A percentile compares a stretch with the other conserved stretches of the same genome.
phyloP scores from a whole-genome alignment of 352 stramenopile species.

The Saprolegnia diclina region DNA sequence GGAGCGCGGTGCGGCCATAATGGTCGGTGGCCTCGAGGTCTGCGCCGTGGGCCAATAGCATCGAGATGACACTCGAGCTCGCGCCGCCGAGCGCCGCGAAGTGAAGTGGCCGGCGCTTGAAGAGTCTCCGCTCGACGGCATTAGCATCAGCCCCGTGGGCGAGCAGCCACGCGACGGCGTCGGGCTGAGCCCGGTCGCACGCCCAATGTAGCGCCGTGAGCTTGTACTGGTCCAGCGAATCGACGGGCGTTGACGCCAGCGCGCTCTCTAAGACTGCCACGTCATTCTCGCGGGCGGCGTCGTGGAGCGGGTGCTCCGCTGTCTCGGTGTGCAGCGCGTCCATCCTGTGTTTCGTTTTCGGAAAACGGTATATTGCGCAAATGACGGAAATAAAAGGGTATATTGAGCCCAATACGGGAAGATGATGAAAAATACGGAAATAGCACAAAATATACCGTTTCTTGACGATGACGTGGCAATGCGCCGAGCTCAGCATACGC shows the following conservation, averaged over 20 bases:
- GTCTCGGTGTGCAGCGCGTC: constrained; percentile 59
- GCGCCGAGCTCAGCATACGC: too few relatives aligned
- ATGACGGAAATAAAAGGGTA: too few relatives aligned
- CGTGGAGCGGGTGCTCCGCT: constrained; percentile 54
- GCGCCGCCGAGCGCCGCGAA: constrained; percentile 50
- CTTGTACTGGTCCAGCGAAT: constrained; percentile 41
- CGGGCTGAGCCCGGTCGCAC: constrained; percentile 45
- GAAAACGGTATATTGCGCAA: too few relatives aligned
- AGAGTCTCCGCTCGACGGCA: constrained; percentile 55
- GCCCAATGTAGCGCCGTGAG: constrained; percentile 71
- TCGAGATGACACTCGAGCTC: constrained; percentile 29
- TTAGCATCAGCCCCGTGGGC: constrained; percentile 40
- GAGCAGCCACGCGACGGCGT: constrained; percentile 35
- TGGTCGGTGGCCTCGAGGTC: constrained; percentile 47
- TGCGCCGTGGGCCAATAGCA: constrained; percentile 40
- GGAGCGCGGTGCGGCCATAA: constrained; percentile 46
- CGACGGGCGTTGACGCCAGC: constrained; percentile 31
- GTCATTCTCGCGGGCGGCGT: constrained; percentile 46
- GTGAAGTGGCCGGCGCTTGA: constrained; percentile 59
- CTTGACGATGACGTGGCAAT: too few relatives aligned
- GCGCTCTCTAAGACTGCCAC: constrained; percentile 33
- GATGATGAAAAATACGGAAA: too few relatives aligned
- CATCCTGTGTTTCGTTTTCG: constrained; percentile 9
- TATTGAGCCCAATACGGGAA: too few relatives aligned
- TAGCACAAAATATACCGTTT: too few relatives aligned